A percentile compares a stretch with the other conserved stretches of the same genome.
Evolutionary conservation across 352 stramenopile species (phyloP).

Genomic region (Peronospora farinosa): DNA sequence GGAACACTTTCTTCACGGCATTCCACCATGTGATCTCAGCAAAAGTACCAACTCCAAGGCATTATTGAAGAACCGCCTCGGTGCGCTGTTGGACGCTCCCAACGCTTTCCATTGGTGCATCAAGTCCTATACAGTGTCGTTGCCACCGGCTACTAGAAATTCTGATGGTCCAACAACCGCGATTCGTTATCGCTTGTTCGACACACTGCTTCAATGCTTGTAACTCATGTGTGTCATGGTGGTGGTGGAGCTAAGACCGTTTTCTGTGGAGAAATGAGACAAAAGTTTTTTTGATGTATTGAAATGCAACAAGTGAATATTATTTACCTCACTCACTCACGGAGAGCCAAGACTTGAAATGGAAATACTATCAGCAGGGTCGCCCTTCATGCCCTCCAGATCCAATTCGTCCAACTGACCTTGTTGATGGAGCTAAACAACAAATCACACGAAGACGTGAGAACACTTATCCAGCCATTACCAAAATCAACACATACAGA

Average conservation of each 20-base stretch:
- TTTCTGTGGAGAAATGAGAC: background rate
- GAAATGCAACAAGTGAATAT: constrained; percentile 23
- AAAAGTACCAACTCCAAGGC: constrained; percentile 43
- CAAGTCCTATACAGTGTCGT: constrained; percentile 52
- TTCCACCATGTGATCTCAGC: constrained; percentile 57
- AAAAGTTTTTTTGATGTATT: constrained; percentile 2
- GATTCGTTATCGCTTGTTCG: constrained; percentile 64
- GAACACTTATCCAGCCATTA: constrained; percentile 1
- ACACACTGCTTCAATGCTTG: constrained; percentile 46
- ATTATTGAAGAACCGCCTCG: constrained; percentile 46
- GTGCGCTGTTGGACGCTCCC: constrained; percentile 22
- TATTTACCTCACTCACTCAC: constrained; percentile 18
- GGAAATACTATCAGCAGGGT: constrained; percentile 35
- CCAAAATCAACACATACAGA: background rate
- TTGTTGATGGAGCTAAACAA: constrained; percentile 53
- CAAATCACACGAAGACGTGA: constrained; percentile 11
- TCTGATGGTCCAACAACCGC: constrained; percentile 10
- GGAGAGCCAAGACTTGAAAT: constrained; percentile 45
- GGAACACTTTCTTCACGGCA: constrained; percentile 65
- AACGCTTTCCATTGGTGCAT: constrained; percentile 52
- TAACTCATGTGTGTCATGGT: constrained; percentile 1
- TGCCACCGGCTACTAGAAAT: constrained; percentile 2
- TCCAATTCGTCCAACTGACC: constrained; percentile 41
- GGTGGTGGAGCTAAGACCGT: background rate
- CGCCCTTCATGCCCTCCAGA: constrained; percentile 30